Evolutionary conservation across 257 asterid genomes (phyloP), one percentile per base, ranked within the genome.

Genomic region (Solanum sparsipilum): DNA sequence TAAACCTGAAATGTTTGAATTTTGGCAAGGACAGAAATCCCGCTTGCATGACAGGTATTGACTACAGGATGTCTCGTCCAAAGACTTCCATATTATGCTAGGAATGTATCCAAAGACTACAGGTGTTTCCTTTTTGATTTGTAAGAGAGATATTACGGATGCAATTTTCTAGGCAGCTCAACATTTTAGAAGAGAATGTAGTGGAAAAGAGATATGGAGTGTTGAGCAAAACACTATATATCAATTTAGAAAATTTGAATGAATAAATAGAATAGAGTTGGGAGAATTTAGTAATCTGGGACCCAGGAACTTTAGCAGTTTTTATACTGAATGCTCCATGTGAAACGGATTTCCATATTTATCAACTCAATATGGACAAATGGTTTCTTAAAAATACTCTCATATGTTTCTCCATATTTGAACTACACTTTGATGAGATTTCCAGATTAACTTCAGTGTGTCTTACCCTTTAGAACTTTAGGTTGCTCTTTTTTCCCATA

Each of bases 1-100:
- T 39, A 90, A 89, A 63, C 94, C 93, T 31, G 88, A 89, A 46
- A 71, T 39, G 88, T 92, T 91, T 74, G 94, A 92, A 88, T 92
- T 92, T 85, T 92, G 94, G 93, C 93, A 91, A 88, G 94, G 94
- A 71, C 93, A 92, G 76, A 86, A 89, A 91, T 92, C 93, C 60
- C 91, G 90, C 52, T 89, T 92, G 89, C 93, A 92, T 75, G 93
- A 90, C 84, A 92, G 94, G 94, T 92, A 90, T 82, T 82, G n/a
- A 48, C 70, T 29, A 20, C 70, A 18, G 71, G 70, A 31, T 82
- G 44, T 82, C 70, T 48, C 44, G 5, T 82, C 86, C 36, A 9
- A 82, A 48, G 44, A 48, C 70, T 48, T 82, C 39, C 86, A 82
- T 29, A 46, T 27, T 82, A 31, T 82, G 86, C 86, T 48, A 48